phyloP scores from a whole-genome alignment of 2,329 filamentous ascomycete species.

The Diaporthe ampelina region DNA sequence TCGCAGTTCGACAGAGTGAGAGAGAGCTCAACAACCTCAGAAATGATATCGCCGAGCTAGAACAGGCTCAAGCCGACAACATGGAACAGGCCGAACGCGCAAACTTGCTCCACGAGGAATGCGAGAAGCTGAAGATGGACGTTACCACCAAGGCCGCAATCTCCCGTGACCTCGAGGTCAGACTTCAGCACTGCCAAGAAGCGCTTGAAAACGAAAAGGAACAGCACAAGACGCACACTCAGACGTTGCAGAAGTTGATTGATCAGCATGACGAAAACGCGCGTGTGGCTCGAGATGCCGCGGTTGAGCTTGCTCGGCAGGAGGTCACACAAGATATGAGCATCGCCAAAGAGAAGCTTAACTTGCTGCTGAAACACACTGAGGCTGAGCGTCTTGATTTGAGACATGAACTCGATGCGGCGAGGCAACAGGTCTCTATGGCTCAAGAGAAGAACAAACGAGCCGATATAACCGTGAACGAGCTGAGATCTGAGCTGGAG shows the following conservation, averaged over 20 bases:
- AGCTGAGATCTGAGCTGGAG: constrained; percentile 29
- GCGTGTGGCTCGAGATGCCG: constrained; percentile 43
- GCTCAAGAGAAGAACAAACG: constrained; percentile 35
- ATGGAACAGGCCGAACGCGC: constrained; percentile 37
- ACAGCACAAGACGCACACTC: constrained; percentile 40
- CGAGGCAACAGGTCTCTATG: constrained; percentile 44
- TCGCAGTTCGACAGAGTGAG: neutral
- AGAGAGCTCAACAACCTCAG: constrained; percentile 33
- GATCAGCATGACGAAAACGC: constrained; percentile 43
- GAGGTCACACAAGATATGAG: constrained; percentile 51
- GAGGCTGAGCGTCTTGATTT: constrained; percentile 44
- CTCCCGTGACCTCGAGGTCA: constrained; percentile 43
- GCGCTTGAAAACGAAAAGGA: constrained; percentile 40
- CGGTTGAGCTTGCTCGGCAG: constrained; percentile 48
- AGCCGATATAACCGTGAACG: constrained; percentile 31
- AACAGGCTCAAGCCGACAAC: constrained; percentile 33
- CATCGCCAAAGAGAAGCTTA: constrained; percentile 46
- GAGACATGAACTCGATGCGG: constrained; percentile 48
- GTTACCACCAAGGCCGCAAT: constrained; percentile 39
- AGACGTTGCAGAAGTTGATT: constrained; percentile 43
- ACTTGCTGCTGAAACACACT: constrained; percentile 46
- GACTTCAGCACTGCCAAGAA: constrained; percentile 42
- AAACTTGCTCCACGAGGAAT: constrained; percentile 35
- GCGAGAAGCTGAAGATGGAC: constrained; percentile 41
- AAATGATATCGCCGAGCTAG: constrained; percentile 43